Evolutionary conservation across 1,284 basidiomycete genomes (phyloP).

Genomic region (Uromyces viciae-fabae): DNA sequence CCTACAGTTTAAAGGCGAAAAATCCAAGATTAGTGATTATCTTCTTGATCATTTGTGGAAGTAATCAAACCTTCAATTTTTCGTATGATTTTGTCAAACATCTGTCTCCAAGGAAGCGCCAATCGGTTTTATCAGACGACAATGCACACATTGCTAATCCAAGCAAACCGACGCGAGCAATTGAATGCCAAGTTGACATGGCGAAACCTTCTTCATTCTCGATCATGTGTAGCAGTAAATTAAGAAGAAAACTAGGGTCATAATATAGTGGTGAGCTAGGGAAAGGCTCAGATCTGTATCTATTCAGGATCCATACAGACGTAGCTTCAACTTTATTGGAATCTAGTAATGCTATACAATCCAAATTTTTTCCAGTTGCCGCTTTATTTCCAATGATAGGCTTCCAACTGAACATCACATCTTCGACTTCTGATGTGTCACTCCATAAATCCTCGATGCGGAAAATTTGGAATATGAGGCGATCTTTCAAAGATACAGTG

Average conservation of each 20-base stretch:
- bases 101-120: constrained; percentile 54
- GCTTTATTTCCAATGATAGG: constrained; percentile 5
- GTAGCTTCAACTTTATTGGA: constrained; percentile 40
- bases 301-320: constrained; percentile 8
- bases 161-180: constrained; percentile 75
- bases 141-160: constrained; percentile 71
- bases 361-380: constrained; percentile 13
- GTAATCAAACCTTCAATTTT: constrained; percentile 50
- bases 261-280: constrained; percentile 57
- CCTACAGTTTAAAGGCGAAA: too few relatives aligned
- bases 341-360: constrained; percentile 46
- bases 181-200: constrained; percentile 73
- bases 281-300: constrained; percentile 9
- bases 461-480: constrained; percentile 28
- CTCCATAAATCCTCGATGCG: constrained; percentile 40
- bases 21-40: too few relatives aligned
- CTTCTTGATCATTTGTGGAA: constrained; percentile 47
- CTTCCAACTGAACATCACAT: constrained; percentile 31
- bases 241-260: constrained; percentile 72
- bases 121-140: constrained; percentile 66
- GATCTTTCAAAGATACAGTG: constrained; percentile 32
- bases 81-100: constrained; percentile 53
- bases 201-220: constrained; percentile 61
- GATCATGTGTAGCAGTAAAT: constrained; percentile 66
- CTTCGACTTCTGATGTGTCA: constrained; percentile 6